Percentiles rank a stretch among this genome's conserved stretches.
Conservation (phyloP, 228 moss, liverwort and hornwort genomes). For the Sphagnum magellanicum region DNA sequence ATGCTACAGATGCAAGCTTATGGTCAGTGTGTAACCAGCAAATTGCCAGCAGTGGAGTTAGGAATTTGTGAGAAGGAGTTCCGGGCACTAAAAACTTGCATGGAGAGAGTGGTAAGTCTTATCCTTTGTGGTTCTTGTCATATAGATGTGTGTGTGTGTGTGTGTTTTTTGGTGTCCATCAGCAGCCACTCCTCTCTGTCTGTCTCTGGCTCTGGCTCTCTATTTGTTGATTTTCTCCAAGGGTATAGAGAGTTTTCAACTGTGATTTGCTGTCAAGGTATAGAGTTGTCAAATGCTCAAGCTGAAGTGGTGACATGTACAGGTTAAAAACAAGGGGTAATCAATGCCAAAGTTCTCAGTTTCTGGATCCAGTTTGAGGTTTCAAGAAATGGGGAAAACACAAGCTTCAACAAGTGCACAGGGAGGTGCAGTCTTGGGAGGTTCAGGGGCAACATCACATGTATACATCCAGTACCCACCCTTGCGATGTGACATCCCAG, state of each 20-base stretch:
- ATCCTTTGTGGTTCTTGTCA: background rate
- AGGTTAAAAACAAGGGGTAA: constrained; percentile 40
- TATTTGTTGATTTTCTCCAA: no score
- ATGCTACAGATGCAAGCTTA: constrained; percentile 35
- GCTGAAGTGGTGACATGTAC: background rate
- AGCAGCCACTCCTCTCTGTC: background rate
- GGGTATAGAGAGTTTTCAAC: no score
- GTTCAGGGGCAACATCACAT: constrained; percentile 74
- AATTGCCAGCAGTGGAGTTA: constrained; percentile 41
- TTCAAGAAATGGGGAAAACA: constrained; percentile 37
- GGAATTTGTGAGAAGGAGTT: constrained; percentile 89
- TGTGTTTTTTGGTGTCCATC: background rate
- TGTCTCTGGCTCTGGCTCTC: no score
- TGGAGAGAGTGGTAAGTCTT: constrained; percentile 52
- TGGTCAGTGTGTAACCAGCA: constrained; percentile 41
- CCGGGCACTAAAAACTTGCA: constrained; percentile 52
- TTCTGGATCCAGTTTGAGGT: background rate
- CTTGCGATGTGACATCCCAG: constrained; percentile 66
- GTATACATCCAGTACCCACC: constrained; percentile 89
- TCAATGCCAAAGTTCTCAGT: background rate
- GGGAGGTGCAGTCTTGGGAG: constrained; percentile 26
- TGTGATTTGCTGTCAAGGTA: no score
- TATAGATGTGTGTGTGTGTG: background rate
- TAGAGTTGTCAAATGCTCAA: no score
- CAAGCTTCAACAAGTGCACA: constrained; percentile 56